These are phyloP conservation scores for Mycena pura DNA, from an alignment of 768 basidiomycete species.

Conservation along the genomic window DNA sequence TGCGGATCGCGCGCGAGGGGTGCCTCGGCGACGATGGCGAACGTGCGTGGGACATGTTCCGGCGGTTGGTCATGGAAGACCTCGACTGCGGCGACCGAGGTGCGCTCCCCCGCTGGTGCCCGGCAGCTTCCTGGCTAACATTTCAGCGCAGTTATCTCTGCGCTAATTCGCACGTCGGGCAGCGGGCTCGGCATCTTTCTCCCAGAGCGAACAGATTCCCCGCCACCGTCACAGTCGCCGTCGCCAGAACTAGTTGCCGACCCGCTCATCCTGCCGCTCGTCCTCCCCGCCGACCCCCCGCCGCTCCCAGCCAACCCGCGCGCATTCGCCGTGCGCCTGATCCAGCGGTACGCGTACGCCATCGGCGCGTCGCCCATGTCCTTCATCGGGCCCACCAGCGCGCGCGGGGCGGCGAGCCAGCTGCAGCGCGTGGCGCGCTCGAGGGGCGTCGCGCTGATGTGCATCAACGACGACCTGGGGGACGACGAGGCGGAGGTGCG, in stretches of 20 bases:
- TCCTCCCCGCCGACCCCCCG: constrained; percentile 17
- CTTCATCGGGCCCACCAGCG: background rate
- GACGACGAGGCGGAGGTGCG: constrained; percentile 15
- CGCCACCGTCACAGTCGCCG: too few species aligned
- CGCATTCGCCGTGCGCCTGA: constrained; percentile 5
- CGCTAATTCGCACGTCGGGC: constrained; percentile 19
- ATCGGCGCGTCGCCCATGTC: constrained; percentile 1
- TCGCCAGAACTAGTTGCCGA: too few species aligned
- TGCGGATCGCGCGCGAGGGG: too few species aligned
- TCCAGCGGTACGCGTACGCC: constrained; percentile 8
- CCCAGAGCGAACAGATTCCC: constrained; percentile 12
- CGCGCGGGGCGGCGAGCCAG: background rate
- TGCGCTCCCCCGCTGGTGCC: background rate
- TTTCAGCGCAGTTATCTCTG: constrained; percentile 12
- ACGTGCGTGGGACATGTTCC: constrained; percentile 23
- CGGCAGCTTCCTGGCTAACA: background rate
- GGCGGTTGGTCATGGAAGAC: constrained; percentile 18
- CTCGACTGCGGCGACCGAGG: constrained; percentile 26
- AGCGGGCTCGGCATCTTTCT: constrained; percentile 21
- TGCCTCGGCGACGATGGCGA: constrained; percentile 19
- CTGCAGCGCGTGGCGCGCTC: background rate
- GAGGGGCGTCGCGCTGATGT: constrained; percentile 27
- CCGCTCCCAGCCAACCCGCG: constrained; percentile 13
- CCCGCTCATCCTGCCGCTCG: constrained; percentile 26
- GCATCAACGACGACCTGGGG: constrained; percentile 42